Percentiles rank a stretch among this genome's conserved stretches.
Evolutionary conservation across 1,139 yeast species (phyloP).

Genomic region (Sugiyamaella xylanicola): DNA sequence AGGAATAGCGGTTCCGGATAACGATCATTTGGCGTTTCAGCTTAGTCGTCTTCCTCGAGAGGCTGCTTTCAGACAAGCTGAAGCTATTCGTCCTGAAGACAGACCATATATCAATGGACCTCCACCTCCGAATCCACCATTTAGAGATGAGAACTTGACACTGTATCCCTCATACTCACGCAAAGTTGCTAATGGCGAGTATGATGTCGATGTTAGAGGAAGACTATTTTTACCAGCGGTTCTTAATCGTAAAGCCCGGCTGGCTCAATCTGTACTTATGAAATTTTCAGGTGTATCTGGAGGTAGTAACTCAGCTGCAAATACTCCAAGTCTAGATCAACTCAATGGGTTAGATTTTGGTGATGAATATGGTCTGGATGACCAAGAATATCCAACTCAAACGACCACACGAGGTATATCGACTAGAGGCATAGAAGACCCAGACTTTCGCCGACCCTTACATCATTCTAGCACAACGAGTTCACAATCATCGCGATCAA

Average conservation of each 20-base stretch:
- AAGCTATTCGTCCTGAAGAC: conserved; percentile 12
- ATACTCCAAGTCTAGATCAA: conserved; percentile 4
- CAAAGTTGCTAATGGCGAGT: conserved; percentile 37
- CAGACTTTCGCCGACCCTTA: background rate
- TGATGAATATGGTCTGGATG: background rate
- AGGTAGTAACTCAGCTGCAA: background rate
- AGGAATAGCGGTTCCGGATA: conserved; percentile 22
- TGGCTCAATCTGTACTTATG: conserved; percentile 68
- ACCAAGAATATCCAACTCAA: conserved; percentile 18
- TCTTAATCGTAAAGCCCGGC: conserved; percentile 67
- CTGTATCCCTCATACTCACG: conserved; percentile 70
- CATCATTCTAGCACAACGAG: conserved; percentile 6
- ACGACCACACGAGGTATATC: conserved; percentile 3
- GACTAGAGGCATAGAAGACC: background rate
- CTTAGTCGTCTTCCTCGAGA: conserved; percentile 13
- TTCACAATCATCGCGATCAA: conserved; percentile 10
- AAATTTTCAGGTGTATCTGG: conserved; percentile 56
- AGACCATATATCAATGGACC: conserved; percentile 4
- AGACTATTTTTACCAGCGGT: conserved; percentile 72
- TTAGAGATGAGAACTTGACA: conserved; percentile 41
- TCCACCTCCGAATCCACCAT: conserved; percentile 28
- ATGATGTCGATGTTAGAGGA: conserved; percentile 68
- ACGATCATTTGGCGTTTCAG: conserved; percentile 24
- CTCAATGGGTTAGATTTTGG: conserved; percentile 5
- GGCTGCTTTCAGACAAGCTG: conserved; percentile 4